Conservation (phyloP, 495 filamentous ascomycete species). For the Neurospora tetraspora region DNA sequence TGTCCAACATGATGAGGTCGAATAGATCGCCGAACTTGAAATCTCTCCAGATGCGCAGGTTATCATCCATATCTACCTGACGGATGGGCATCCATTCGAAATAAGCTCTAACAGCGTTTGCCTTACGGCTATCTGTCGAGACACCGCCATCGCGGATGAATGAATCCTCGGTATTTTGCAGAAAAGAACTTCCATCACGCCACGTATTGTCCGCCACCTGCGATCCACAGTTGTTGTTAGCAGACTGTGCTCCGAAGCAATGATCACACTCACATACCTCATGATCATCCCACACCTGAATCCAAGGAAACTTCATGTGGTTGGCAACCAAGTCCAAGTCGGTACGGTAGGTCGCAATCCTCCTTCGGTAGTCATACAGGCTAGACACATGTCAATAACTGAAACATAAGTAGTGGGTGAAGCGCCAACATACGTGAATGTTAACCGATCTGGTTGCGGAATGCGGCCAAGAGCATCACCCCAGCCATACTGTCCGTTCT, state of each 20-base stretch:
- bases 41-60: slow-evolving; percentile 55
- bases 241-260: neutral
- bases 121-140: slow-evolving; percentile 47
- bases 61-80: slow-evolving; percentile 61
- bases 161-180: slow-evolving; percentile 52
- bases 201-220: slow-evolving; percentile 55
- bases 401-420: slow-evolving; percentile 18
- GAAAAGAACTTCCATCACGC: slow-evolving; percentile 40
- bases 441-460: slow-evolving; percentile 44
- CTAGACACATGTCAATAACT: slow-evolving; percentile 21
- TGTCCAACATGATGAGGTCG: slow-evolving; percentile 62
- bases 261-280: slow-evolving; percentile 11
- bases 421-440: slow-evolving; percentile 29
- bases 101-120: slow-evolving; percentile 58
- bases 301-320: slow-evolving; percentile 55
- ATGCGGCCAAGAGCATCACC: slow-evolving; percentile 40
- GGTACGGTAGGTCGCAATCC: slow-evolving; percentile 49
- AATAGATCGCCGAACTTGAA: slow-evolving; percentile 56
- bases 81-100: slow-evolving; percentile 61
- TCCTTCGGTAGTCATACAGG: slow-evolving; percentile 51
- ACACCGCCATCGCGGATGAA: slow-evolving; percentile 51
- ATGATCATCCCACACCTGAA: slow-evolving; percentile 63
- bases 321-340: slow-evolving; percentile 50
- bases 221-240: slow-evolving; percentile 1
- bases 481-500: slow-evolving; percentile 47